Base-by-base conservation (phyloP, 1,139 yeast genomes). In the Zygosaccharomyces pseudobailii region DNA sequence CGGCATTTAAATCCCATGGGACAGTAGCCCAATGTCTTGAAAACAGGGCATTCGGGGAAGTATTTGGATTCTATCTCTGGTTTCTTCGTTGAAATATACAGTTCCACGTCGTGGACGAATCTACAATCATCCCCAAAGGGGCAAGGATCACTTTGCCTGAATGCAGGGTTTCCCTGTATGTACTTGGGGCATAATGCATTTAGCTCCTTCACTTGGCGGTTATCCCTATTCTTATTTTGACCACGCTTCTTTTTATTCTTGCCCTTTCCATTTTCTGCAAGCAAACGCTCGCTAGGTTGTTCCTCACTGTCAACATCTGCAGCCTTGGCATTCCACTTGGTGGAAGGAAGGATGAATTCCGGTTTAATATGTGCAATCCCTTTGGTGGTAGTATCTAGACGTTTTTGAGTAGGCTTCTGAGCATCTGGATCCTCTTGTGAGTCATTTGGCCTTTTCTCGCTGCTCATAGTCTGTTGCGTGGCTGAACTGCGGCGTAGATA, bases 1-100 rank as follows among this genome's bases (percentile, higher is more conserved):
- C 97, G 79, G 70, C 99, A 92, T 65, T 87, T 89, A 59, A 87
- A 70, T 0, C 98, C 98, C 52, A 86, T 78, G 2, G 96, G 96
- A 72, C 99, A 92, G 61, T 80, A 83, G 0, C 98, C 98, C 45
- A 88, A 72, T 2, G 87, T 85, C 39, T 73, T 73, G 62, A 69
- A 89, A 2, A 88, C 96, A 0, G 98, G 97, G 69, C 99, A 92
- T 1, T 61, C 94, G 87, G 13, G 35, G 48, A 59, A 64, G 30
- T 43, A 46, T n/a, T 48, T 51, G 10, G 55, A 48, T 31, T 75
- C 79, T 27, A 88, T 69, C 64, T 92, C 97, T 0, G 69, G 74
- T 0, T 82, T 84, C 67, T 92, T 92, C 30, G 78, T 66, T 0
- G 65, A 70, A 36, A 94, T 66, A 62, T 88, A 92, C 42, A 66